Conservation (phyloP, 2,329 filamentous ascomycete genomes). For the Xylaria sp. region DNA sequence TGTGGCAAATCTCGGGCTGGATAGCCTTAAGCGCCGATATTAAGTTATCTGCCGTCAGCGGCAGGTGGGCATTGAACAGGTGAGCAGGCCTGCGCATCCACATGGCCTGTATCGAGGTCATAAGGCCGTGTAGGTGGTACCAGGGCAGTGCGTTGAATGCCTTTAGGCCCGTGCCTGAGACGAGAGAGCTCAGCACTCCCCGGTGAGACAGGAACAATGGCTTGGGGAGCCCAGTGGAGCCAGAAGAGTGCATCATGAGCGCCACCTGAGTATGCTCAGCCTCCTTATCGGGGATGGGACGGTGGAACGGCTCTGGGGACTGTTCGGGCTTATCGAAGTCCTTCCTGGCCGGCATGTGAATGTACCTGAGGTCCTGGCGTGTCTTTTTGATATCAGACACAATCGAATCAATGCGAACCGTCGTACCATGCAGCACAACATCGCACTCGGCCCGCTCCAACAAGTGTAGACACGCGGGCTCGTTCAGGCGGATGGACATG, state of each 20-base stretch:
- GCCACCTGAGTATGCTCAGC: constrained; percentile 37
- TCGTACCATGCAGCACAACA: constrained; percentile 42
- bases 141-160: constrained; percentile 48
- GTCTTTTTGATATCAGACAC: constrained; percentile 31
- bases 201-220: constrained; percentile 47
- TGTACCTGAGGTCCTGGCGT: constrained; percentile 26
- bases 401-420: constrained; percentile 37
- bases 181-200: constrained; percentile 41
- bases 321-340: constrained; percentile 28
- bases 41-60: constrained; percentile 42
- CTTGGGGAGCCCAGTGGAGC: constrained; percentile 51
- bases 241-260: constrained; percentile 51
- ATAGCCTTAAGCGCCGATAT: constrained; percentile 40
- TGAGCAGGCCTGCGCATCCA: constrained; percentile 45
- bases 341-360: constrained; percentile 28
- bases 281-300: constrained; percentile 31
- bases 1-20: constrained; percentile 44
- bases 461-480: constrained; percentile 44
- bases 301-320: constrained; percentile 25
- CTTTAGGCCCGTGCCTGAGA: constrained; percentile 39
- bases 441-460: constrained; percentile 40
- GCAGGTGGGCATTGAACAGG: constrained; percentile 45
- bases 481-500: constrained; percentile 46
- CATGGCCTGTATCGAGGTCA: constrained; percentile 46
- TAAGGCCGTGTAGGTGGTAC: constrained; percentile 48